phyloP scores from a whole-genome alignment of 2,329 filamentous ascomycete genomes.

The Xenosphaeropsis pyriputrescens region DNA sequence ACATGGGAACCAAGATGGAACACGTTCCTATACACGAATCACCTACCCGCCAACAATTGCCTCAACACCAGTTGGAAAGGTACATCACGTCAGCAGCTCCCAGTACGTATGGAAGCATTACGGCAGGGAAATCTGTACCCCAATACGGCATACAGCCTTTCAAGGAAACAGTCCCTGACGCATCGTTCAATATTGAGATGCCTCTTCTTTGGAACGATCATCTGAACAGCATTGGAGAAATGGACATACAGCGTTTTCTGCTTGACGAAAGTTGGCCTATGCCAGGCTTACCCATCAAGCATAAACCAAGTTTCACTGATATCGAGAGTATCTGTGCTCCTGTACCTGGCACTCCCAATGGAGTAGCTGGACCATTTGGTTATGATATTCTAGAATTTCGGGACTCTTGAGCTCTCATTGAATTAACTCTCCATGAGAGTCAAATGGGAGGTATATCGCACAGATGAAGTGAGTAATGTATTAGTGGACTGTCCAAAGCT shows the following conservation, averaged over 20 bases:
- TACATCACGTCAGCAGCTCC: slow-evolving; percentile 2
- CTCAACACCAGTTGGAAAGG: slow-evolving; percentile 5
- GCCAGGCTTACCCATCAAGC: slow-evolving; percentile 6
- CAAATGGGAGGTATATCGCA: too few relatives aligned
- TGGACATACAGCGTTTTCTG: slow-evolving; percentile 46
- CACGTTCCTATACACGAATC: neutral
- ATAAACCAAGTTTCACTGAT: slow-evolving; percentile 13
- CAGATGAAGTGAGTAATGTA: too few relatives aligned
- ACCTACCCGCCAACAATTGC: slow-evolving; percentile 10
- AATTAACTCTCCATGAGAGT: too few relatives aligned
- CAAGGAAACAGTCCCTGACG: slow-evolving; percentile 15
- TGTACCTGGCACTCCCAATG: too few relatives aligned
- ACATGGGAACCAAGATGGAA: neutral
- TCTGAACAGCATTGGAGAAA: slow-evolving; percentile 32
- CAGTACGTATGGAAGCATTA: slow-evolving; percentile 3
- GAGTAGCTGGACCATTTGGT: too few relatives aligned
- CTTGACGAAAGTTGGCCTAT: slow-evolving; percentile 31
- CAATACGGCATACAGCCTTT: slow-evolving; percentile 7
- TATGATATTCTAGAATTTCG: too few relatives aligned
- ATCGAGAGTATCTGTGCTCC: slow-evolving; percentile 13
- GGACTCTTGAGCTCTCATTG: too few relatives aligned
- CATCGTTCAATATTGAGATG: slow-evolving; percentile 17
- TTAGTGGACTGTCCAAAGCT: too few relatives aligned
- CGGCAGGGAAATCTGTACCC: neutral
- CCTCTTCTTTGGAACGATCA: slow-evolving; percentile 30